Percentiles rank a stretch among this genome's conserved stretches.
Conservation (phyloP, 805 yeast genomes). For the Pichia deserticola region DNA sequence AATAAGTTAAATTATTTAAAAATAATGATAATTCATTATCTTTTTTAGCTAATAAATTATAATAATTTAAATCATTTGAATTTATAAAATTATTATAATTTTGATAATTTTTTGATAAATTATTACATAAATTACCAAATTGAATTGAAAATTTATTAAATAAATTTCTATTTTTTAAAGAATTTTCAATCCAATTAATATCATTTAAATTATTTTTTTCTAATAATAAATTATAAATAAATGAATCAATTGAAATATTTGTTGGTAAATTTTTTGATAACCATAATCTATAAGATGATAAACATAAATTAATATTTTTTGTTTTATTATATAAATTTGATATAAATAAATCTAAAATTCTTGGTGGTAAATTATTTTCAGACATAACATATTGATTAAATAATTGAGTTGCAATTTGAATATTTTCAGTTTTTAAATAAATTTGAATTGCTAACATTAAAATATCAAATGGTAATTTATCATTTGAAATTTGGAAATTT, state of each 20-base stretch:
- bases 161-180: conserved; percentile 11
- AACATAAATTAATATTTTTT: conserved; percentile 17
- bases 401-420: conserved; percentile 22
- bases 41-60: conserved; percentile 8
- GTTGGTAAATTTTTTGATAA: conserved; percentile 14
- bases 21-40: conserved; percentile 4
- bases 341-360: conserved; percentile 17
- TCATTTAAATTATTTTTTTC: conserved; percentile 18
- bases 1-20: conserved; percentile 13
- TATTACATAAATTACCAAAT: conserved; percentile 14
- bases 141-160: conserved; percentile 8
- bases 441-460: conserved; percentile 19
- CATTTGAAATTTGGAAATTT: conserved; percentile 9
- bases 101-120: conserved; percentile 7
- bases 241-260: conserved; percentile 17
- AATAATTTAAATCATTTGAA: conserved; percentile 12
- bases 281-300: conserved; percentile 24
- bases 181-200: conserved; percentile 16
- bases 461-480: conserved; percentile 11
- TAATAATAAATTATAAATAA: conserved; percentile 15
- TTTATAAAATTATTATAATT: conserved; percentile 9
- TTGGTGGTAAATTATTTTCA: conserved; percentile 10
- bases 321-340: conserved; percentile 16
- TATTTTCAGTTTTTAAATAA: conserved; percentile 20
- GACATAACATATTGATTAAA: conserved; percentile 25